Evolutionary conservation across 225 moss, liverwort and hornwort genomes (phyloP), one percentile per base, ranked within the genome.

Genomic region (Marchantia paleacea): DNA sequence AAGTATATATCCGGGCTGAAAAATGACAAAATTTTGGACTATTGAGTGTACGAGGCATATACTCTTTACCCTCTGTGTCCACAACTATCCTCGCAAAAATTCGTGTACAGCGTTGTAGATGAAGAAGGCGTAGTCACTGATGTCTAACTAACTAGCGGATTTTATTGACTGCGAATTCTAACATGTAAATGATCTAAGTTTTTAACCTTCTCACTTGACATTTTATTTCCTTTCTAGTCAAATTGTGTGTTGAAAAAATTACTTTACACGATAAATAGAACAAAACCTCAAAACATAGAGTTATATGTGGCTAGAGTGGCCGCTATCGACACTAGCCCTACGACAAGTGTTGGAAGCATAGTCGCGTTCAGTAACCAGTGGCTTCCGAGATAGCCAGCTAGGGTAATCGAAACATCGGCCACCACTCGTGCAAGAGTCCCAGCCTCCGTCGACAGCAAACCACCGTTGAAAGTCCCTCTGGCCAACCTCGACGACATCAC

Each of bases 381-480:
- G 25, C 81, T 80, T 0, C 87, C 84, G 10, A 91, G 31, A 79
- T 88, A 90, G 63, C 96, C 96, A 31, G 91, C 78, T 47, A 96
- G 77, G 20, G 96, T 96, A 75, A 96, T 96, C 22, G 92, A 51
- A 48, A 84, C 90, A 72, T 96, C 94, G 10, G 91, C 76, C 9
- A 94, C 12, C 14, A 96, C 94, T 11, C 92, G 88, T 22, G 96
- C 96, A 19, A 94, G 89, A 13, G 96, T 96, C 8, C 94, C 96
- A 9, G 94, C 96, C 83, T 96, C 94, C 0, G 96, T 94, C 19
- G 96, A 94, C 47, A 96, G 81, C 12, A 94, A 84, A 0, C 94
- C 96, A n/a, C 96, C 94, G 7, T 96, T 96, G 83, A 90, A 92
- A 0, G 94, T 96, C 50, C 96, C 92, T 0, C 90, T 87, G 6